phyloP scores from a whole-genome alignment of 106 monocot genomes.

The Dactylorhiza incarnata region DNA sequence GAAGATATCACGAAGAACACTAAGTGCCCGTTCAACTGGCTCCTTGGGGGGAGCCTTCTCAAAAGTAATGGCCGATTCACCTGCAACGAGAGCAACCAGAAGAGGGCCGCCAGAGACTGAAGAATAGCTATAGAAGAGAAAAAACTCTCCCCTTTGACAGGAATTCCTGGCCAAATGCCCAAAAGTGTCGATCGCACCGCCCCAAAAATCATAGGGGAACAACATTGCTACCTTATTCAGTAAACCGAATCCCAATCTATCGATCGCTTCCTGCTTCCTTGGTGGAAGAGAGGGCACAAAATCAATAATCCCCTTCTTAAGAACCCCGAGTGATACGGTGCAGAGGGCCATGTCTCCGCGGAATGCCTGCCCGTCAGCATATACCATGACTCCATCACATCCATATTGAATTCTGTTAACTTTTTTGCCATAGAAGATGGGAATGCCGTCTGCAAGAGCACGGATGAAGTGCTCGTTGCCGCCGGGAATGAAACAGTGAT shows the following conservation, averaged over 20 bases:
- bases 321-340: conserved; percentile 91
- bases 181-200: conserved; percentile 81
- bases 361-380: conserved; percentile 57
- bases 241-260: conserved; percentile 78
- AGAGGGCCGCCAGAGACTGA: conserved; percentile 93
- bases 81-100: conserved; percentile 85
- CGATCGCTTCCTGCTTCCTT: conserved; percentile 74
- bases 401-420: conserved; percentile 76
- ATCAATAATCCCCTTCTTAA: conserved; percentile 70
- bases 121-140: conserved; percentile 89
- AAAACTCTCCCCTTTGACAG: conserved; percentile 77
- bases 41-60: conserved; percentile 53
- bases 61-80: conserved; percentile 83
- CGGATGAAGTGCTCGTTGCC: conserved; percentile 78
- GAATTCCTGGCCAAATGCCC: conserved; percentile 72
- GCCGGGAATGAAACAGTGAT: conserved; percentile 97
- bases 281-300: conserved; percentile 68
- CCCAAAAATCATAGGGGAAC: conserved; percentile 90
- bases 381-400: conserved; percentile 76
- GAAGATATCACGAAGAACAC: conserved; percentile 64
- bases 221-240: conserved; percentile 92
- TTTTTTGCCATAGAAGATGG: conserved; percentile 60
- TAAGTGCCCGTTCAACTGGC: conserved; percentile 44
- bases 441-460: conserved; percentile 59
- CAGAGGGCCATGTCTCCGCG: conserved; percentile 74